Percentiles rank a stretch among this genome's conserved stretches.
Evolutionary conservation across 2,329 filamentous ascomycete species (phyloP).

Genomic region (Geoglossum cookeanum): DNA sequence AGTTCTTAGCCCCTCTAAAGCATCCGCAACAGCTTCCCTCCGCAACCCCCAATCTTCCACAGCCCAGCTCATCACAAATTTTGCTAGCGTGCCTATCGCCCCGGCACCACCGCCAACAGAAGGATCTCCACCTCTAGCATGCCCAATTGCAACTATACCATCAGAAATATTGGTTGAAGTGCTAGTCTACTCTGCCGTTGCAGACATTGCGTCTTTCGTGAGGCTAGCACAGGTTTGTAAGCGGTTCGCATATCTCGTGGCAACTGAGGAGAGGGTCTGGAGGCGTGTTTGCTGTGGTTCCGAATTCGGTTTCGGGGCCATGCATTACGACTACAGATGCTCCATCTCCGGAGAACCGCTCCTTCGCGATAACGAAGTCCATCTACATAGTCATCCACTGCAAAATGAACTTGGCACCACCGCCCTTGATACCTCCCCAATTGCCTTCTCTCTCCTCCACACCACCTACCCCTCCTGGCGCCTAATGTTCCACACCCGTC

Average conservation of each 20-base stretch:
- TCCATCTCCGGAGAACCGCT: constrained; percentile 32
- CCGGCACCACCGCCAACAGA: constrained; percentile 49
- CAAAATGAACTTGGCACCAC: constrained; percentile 16
- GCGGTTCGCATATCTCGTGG: constrained; percentile 65
- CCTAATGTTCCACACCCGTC: constrained; percentile 60
- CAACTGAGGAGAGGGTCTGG: constrained; percentile 76
- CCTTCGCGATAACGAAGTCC: constrained; percentile 20
- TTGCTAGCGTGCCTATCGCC: constrained; percentile 50
- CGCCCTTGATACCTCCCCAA: neutral
- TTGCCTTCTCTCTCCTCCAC: constrained; percentile 4
- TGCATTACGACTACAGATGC: constrained; percentile 63
- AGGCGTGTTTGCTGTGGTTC: constrained; percentile 48
- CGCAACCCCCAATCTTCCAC: constrained; percentile 35
- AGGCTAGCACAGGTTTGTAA: constrained; percentile 70
- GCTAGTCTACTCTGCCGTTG: constrained; percentile 47
- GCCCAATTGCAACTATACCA: constrained; percentile 58
- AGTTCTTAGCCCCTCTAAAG: constrained; percentile 11
- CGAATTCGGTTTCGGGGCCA: constrained; percentile 61
- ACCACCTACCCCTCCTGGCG: constrained; percentile 35
- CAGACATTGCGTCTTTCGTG: constrained; percentile 58
- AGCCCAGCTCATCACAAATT: constrained; percentile 55
- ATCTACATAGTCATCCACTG: constrained; percentile 19
- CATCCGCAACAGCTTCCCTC: constrained; percentile 27
- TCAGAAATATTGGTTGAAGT: constrained; percentile 74
- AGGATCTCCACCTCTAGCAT: constrained; percentile 53